These are phyloP conservation scores for Dryas octopetala DNA, from an alignment of 306 rosid genomes.

Conservation along the genomic window DNA sequence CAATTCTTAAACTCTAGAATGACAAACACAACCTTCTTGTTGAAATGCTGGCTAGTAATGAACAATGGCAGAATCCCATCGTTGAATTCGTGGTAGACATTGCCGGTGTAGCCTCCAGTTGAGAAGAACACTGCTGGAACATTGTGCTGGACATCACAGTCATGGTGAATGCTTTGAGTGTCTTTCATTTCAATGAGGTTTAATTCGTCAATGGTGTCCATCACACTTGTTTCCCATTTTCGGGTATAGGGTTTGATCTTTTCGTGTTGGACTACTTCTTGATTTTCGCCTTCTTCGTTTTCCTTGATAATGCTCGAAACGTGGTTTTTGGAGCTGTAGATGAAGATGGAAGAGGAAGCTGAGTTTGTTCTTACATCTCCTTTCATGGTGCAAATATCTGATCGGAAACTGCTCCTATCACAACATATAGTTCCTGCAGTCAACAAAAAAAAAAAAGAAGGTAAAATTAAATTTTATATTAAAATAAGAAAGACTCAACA, in stretches of 20 bases:
- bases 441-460: not conserved
- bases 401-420: conserved; percentile 71
- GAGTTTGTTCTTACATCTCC: conserved; percentile 78
- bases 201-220: conserved; percentile 68
- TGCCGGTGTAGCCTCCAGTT: conserved; percentile 91
- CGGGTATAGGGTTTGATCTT: conserved; percentile 78
- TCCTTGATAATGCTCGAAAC: no score
- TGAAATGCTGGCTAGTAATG: conserved; percentile 72
- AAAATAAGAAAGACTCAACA: not conserved
- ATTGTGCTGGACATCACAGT: conserved; percentile 67
- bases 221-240: conserved; percentile 81
- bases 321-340: conserved; percentile 43
- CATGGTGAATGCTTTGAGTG: conserved; percentile 17
- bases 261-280: conserved; percentile 47
- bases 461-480: not conserved
- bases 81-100: conserved; percentile 89
- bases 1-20: conserved; percentile 74
- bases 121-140: conserved; percentile 92
- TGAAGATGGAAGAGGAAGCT: conserved; percentile 59
- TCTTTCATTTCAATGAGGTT: conserved; percentile 49
- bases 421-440: conserved; percentile 67
- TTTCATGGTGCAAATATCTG: conserved; percentile 85
- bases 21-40: conserved; percentile 77
- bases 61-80: conserved; percentile 81
- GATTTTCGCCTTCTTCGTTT: not conserved